Conservation (phyloP, 2,329 filamentous ascomycete genomes). For the Botrytis galanthina region DNA sequence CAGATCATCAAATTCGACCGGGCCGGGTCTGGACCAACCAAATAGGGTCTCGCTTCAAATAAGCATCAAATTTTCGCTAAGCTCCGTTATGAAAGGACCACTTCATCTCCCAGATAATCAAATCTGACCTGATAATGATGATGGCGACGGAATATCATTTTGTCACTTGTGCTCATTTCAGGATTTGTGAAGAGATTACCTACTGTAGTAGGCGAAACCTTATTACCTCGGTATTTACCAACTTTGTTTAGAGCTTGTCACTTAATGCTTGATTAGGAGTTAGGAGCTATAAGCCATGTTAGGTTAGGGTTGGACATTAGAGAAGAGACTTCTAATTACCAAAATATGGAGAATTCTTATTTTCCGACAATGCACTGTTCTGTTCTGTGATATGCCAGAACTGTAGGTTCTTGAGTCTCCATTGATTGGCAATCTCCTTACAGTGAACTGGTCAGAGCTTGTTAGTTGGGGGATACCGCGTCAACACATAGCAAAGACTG, state of each 20-base stretch:
- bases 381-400: neutral
- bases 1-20: slow-evolving; percentile 19
- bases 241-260: neutral
- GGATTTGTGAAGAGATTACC: slow-evolving; percentile 7
- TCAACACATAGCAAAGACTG: neutral
- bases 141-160: slow-evolving; percentile 11
- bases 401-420: slow-evolving; percentile 6
- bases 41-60: slow-evolving; percentile 14
- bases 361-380: neutral
- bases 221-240: neutral
- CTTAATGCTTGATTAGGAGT: neutral
- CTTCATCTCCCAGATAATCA: slow-evolving; percentile 24
- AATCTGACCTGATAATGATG: slow-evolving; percentile 14
- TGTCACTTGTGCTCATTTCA: slow-evolving; percentile 3
- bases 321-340: neutral
- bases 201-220: slow-evolving; percentile 2
- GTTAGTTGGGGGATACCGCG: neutral
- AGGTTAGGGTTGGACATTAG: neutral
- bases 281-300: neutral
- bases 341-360: slow-evolving; percentile 10
- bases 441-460: slow-evolving; percentile 5
- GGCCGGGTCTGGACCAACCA: slow-evolving; percentile 22
- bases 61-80: slow-evolving; percentile 22
- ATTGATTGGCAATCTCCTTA: slow-evolving; percentile 9
- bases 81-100: slow-evolving; percentile 31